Base-by-base conservation (phyloP, 352 stramenopile genomes). In the Globisporangium splendens region DNA sequence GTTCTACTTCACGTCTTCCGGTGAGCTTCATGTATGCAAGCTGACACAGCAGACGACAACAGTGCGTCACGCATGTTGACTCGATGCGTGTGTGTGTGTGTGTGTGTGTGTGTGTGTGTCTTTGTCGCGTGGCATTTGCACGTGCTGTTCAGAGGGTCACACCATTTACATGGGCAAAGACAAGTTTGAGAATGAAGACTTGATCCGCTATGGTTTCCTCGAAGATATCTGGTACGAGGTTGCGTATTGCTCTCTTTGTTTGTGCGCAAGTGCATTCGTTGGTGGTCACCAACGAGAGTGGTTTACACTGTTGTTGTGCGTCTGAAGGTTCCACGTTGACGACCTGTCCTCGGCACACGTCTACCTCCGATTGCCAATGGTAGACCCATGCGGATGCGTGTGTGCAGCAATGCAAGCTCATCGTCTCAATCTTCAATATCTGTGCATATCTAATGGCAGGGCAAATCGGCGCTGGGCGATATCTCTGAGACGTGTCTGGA, bases 171-270 rank as follows among this genome's bases (percentile, higher is more conserved):
- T 99, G 94, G 96, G 96, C 59, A 96, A 94, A 60, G 96, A 99
- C 83, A 99, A 99, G 78, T 98, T 96, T 66, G 97, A 99, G 79
- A 99, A 99, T 70, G 97, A 99, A 83, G 89, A 98, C 65, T 80
- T 99, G 50, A 99, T 99, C 62, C 96, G 96, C 62, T 98, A 98
- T 51, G 96, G 96, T 54, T 96, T 96, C 58, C 73, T 96, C 14
- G 92, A 98, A 65, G 96, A 99, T 74, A 91, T 98, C 56, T 98
- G 91, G 88, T 93, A 50, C 17, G 62, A 11, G 21, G 3, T 8
- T 33, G n/a, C n/a, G 11, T 50, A 6, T 48, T 8, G 3, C 28
- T 17, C 17, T 5, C 20, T 13, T 35, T 10, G 51, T 28, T 57
- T 22, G 20, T 46, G 1, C 24, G 48, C 15, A 20, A 17, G 28